Conservation (phyloP, 2,329 filamentous ascomycete genomes). For the Hymenoscyphus fraxineus region DNA sequence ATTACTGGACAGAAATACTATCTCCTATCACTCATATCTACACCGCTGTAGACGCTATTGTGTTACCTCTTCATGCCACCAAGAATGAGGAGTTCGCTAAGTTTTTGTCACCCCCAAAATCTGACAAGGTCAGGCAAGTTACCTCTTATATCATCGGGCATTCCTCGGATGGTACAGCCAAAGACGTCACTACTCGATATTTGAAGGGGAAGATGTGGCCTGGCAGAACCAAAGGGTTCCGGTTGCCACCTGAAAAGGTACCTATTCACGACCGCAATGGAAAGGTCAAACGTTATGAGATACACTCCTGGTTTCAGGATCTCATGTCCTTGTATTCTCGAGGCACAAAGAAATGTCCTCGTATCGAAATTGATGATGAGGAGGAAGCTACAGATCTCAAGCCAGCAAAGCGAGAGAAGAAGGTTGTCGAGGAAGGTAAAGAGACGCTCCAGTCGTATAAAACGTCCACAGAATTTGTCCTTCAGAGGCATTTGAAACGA, state of each 20-base stretch:
- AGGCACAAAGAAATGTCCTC: slow-evolving; percentile 44
- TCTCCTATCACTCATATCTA: slow-evolving; percentile 78
- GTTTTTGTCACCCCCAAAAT: slow-evolving; percentile 77
- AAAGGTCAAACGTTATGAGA: slow-evolving; percentile 71
- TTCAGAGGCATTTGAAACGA: slow-evolving; percentile 81
- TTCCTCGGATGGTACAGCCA: slow-evolving; percentile 80
- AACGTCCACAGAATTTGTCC: slow-evolving; percentile 75
- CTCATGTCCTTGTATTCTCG: slow-evolving; percentile 71
- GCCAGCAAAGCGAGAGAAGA: slow-evolving; percentile 68
- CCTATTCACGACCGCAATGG: slow-evolving; percentile 74
- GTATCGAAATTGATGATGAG: slow-evolving; percentile 70
- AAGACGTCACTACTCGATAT: slow-evolving; percentile 92
- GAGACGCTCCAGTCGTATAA: slow-evolving; percentile 89
- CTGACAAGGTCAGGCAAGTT: slow-evolving; percentile 82
- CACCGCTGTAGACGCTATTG: slow-evolving; percentile 72
- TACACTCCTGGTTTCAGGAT: slow-evolving; percentile 84
- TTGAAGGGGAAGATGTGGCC: slow-evolving; percentile 77
- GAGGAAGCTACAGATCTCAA: slow-evolving; percentile 78
- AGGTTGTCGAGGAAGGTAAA: slow-evolving; percentile 67
- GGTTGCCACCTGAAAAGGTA: slow-evolving; percentile 75
- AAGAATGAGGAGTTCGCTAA: slow-evolving; percentile 68
- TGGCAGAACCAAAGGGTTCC: slow-evolving; percentile 82
- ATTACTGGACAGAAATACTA: slow-evolving; percentile 89
- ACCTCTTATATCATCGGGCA: slow-evolving; percentile 86
- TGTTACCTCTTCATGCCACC: slow-evolving; percentile 63